These are phyloP conservation scores for Aaosphaeria pasadenensis DNA, from an alignment of 2,329 filamentous ascomycete species.

Conservation along the genomic window DNA sequence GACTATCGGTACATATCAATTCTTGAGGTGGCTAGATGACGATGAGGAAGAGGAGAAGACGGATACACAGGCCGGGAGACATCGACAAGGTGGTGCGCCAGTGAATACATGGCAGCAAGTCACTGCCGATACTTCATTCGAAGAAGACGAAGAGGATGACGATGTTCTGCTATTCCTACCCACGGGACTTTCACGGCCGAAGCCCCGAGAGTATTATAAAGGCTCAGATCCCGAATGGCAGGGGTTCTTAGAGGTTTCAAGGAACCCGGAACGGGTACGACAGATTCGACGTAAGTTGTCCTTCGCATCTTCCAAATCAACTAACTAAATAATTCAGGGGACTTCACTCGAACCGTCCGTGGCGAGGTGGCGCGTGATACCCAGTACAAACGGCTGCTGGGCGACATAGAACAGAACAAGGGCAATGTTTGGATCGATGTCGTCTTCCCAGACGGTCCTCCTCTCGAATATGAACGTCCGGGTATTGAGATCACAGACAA, in stretches of 20 bases:
- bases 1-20: slow-evolving; percentile 14
- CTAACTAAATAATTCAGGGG: slow-evolving; percentile 11
- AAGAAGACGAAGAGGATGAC: slow-evolving; percentile 27
- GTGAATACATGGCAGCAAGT: no score
- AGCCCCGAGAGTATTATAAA: slow-evolving; percentile 44
- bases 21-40: slow-evolving; percentile 20
- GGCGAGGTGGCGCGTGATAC: slow-evolving; percentile 26
- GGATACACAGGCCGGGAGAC: slow-evolving; percentile 13
- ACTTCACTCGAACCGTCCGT: slow-evolving; percentile 38
- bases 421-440: slow-evolving; percentile 49
- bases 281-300: slow-evolving; percentile 10
- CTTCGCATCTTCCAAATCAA: background rate
- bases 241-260: slow-evolving; percentile 46
- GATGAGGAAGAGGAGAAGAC: slow-evolving; percentile 15
- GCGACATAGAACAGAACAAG: slow-evolving; percentile 38
- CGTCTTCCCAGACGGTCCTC: slow-evolving; percentile 47
- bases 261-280: slow-evolving; percentile 43
- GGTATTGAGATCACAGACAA: slow-evolving; percentile 42
- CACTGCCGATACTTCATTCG: background rate
- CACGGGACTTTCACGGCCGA: slow-evolving; percentile 43
- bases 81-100: no score
- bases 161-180: slow-evolving; percentile 47
- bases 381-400: slow-evolving; percentile 27
- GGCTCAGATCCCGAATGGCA: slow-evolving; percentile 55
- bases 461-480: slow-evolving; percentile 46